Percentiles rank a stretch among this genome's conserved stretches.
Evolutionary conservation across 2,329 filamentous ascomycete genomes (phyloP).

Genomic region (Chrysoporthe puriensis): DNA sequence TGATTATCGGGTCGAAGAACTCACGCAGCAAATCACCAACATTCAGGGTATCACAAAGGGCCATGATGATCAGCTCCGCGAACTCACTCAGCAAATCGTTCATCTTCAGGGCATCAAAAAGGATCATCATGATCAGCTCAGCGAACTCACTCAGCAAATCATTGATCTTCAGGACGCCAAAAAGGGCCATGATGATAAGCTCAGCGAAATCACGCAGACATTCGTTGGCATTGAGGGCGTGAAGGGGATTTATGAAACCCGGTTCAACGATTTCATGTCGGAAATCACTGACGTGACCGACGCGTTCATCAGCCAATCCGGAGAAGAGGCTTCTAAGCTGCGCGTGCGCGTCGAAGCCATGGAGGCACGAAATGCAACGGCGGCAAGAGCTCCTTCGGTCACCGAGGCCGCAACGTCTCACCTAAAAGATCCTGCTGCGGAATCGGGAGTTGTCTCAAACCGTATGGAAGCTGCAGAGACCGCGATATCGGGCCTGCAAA

Average conservation of each 20-base stretch:
- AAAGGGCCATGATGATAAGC: neutral
- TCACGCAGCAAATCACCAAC: neutral
- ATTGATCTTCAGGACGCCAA: neutral
- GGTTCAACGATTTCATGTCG: no score
- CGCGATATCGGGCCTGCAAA: slow-evolving; percentile 1
- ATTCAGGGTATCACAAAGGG: no score
- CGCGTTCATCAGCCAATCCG: slow-evolving; percentile 3
- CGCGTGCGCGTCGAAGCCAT: neutral
- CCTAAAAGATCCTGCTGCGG: neutral
- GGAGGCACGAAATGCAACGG: neutral
- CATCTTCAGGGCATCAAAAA: neutral
- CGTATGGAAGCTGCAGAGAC: slow-evolving; percentile 6
- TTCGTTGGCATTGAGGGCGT: no score
- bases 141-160: neutral
- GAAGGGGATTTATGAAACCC: no score
- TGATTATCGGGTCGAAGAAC: slow-evolving; percentile 1
- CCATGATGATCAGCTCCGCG: no score
- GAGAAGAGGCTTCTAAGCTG: neutral
- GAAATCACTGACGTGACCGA: neutral
- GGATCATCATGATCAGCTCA: neutral
- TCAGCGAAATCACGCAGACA: neutral
- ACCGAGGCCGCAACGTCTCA: neutral
- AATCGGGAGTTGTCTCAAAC: neutral
- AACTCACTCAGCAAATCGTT: no score
- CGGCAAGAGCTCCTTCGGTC: neutral